phyloP scores from a whole-genome alignment of 2,329 filamentous ascomycete genomes.

The Emergomyces orientalis region DNA sequence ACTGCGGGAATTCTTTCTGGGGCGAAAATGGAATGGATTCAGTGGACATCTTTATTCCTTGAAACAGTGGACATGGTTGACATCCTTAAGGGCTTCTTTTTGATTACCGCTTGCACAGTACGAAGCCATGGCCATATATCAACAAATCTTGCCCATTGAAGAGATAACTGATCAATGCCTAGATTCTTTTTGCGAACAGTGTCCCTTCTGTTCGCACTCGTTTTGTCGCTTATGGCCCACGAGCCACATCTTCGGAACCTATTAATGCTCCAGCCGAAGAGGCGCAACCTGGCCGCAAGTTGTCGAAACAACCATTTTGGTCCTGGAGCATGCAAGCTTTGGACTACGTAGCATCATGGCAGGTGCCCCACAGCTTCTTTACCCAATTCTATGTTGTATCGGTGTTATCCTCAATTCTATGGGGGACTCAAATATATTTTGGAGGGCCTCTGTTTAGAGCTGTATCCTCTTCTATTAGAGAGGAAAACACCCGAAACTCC shows the following conservation, averaged over 20 bases:
- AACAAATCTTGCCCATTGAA: neutral
- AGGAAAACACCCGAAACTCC: slow-evolving; percentile 29
- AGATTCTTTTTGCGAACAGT: slow-evolving; percentile 44
- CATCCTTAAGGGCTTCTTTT: slow-evolving; percentile 4
- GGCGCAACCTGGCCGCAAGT: neutral
- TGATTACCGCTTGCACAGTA: slow-evolving; percentile 9
- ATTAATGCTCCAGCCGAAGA: slow-evolving; percentile 6
- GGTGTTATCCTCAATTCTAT: slow-evolving; percentile 60
- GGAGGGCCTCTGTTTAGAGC: slow-evolving; percentile 46
- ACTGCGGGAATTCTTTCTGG: neutral
- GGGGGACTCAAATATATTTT: slow-evolving; percentile 55
- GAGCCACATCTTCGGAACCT: slow-evolving; percentile 28
- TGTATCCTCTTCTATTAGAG: slow-evolving; percentile 37
- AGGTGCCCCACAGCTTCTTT: slow-evolving; percentile 84
- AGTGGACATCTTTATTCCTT: neutral
- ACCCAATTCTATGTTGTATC: slow-evolving; percentile 75
- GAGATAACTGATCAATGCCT: slow-evolving; percentile 8
- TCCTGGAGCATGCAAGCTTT: slow-evolving; percentile 26
- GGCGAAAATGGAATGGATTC: neutral
- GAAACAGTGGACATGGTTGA: slow-evolving; percentile 4
- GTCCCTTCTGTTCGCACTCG: slow-evolving; percentile 44
- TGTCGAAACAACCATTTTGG: slow-evolving; percentile 11
- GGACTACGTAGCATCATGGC: slow-evolving; percentile 44
- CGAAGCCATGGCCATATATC: neutral
- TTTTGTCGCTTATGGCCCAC: slow-evolving; percentile 53